A percentile compares a stretch with the other conserved stretches of the same genome.
These are phyloP conservation scores for Mercurialis annua DNA, from an alignment of 345 rosid species.

Conservation along the genomic window DNA sequence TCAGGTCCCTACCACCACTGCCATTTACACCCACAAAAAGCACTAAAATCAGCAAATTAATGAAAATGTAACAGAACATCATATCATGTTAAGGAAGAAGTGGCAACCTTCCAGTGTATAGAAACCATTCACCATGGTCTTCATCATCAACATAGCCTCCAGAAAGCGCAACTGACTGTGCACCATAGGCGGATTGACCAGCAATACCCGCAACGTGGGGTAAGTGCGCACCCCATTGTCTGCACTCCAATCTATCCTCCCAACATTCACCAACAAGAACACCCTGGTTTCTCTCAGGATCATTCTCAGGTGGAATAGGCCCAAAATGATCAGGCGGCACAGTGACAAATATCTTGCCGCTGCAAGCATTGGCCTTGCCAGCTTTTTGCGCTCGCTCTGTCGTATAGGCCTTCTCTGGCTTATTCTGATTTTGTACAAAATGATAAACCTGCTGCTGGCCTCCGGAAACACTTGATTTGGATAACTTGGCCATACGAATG, in stretches of 20 bases:
- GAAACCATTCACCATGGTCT: slow-evolving; percentile 88
- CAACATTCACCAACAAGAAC: slow-evolving; percentile 66
- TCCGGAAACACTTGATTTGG: slow-evolving; percentile 20
- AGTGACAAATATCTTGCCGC: slow-evolving; percentile 71
- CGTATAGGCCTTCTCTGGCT: slow-evolving; percentile 64
- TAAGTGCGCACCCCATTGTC: slow-evolving; percentile 75
- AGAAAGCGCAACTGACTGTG: slow-evolving; percentile 68
- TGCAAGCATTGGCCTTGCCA: slow-evolving; percentile 75
- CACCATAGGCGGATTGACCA: slow-evolving; percentile 55
- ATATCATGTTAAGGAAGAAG: neutral
- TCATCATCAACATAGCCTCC: slow-evolving; percentile 79
- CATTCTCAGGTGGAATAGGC: slow-evolving; percentile 61
- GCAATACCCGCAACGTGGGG: slow-evolving; percentile 62
- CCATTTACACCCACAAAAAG: slow-evolving; percentile 1
- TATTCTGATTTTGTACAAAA: slow-evolving; percentile 45
- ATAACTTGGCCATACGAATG: slow-evolving; percentile 52
- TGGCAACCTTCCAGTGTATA: slow-evolving; percentile 65
- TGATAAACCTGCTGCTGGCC: slow-evolving; percentile 32
- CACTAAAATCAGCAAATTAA: neutral
- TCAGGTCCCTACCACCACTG: slow-evolving; percentile 86
- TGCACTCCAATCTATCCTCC: slow-evolving; percentile 54
- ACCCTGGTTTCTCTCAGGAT: slow-evolving; percentile 60
- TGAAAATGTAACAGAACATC: neutral
- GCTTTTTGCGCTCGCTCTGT: slow-evolving; percentile 61
- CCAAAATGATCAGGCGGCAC: slow-evolving; percentile 64